Conservation (phyloP, 495 filamentous ascomycete genomes). For the Collariella sp. region DNA sequence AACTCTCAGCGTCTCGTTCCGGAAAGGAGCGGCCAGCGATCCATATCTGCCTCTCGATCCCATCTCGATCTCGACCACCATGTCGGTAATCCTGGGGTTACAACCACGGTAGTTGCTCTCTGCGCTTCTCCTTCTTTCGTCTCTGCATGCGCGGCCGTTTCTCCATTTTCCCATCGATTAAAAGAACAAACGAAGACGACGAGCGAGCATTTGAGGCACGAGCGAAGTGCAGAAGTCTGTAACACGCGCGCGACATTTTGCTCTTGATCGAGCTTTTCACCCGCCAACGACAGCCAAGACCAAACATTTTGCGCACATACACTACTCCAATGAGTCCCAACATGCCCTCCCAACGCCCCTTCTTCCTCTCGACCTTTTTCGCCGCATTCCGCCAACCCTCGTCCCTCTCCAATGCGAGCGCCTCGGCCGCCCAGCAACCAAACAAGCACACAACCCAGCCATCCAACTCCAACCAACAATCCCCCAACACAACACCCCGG, state of each 20-base stretch:
- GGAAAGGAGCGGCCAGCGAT: not conserved
- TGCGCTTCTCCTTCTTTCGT: not conserved
- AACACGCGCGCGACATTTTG: too few relatives aligned
- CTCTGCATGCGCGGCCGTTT: too few relatives aligned
- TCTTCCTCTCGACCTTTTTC: conserved; percentile 75
- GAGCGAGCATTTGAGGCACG: too few relatives aligned
- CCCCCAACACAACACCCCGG: conserved; percentile 15
- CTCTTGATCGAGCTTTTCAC: not conserved
- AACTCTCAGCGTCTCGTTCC: not conserved
- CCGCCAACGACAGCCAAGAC: not conserved
- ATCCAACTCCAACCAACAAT: conserved; percentile 24
- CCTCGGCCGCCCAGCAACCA: conserved; percentile 29
- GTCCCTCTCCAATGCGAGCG: conserved; percentile 21
- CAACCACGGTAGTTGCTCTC: not conserved
- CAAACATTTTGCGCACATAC: not conserved
- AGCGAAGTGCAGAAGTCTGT: too few relatives aligned
- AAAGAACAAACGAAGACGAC: too few relatives aligned
- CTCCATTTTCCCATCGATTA: too few relatives aligned
- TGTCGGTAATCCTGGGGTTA: not conserved
- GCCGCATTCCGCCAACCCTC: conserved; percentile 61
- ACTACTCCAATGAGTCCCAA: conserved; percentile 9
- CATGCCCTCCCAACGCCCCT: conserved; percentile 72
- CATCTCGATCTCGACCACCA: not conserved
- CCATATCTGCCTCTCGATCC: not conserved
- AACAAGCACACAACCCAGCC: conserved; percentile 36